Evolutionary conservation across 2,329 filamentous ascomycete genomes (phyloP).

Genomic region (Ascochyta viciae-villosae): DNA sequence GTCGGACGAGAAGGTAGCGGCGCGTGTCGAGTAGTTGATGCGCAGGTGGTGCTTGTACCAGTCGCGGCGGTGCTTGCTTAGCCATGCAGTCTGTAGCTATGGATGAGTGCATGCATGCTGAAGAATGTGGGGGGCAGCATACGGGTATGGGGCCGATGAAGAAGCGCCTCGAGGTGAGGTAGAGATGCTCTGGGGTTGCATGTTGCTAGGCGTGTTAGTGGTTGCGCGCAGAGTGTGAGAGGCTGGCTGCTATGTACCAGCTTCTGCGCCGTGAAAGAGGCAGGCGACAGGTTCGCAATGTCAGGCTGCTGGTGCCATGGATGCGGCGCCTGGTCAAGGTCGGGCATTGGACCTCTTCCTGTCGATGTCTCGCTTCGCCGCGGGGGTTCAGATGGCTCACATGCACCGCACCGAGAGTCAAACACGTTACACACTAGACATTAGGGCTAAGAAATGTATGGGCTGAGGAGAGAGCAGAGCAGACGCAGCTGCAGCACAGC

Average conservation of each 20-base stretch:
- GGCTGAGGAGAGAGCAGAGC: slow-evolving; percentile 15
- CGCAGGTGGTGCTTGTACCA: slow-evolving; percentile 65
- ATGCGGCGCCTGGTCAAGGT: slow-evolving; percentile 28
- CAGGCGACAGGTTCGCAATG: slow-evolving; percentile 49
- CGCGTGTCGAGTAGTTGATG: slow-evolving; percentile 53
- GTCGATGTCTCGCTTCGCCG: slow-evolving; percentile 22
- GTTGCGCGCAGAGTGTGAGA: background rate
- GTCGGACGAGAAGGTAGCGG: slow-evolving; percentile 61
- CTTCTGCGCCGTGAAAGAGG: slow-evolving; percentile 62
- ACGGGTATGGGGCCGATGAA: slow-evolving; percentile 70
- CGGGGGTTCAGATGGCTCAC: slow-evolving; percentile 21
- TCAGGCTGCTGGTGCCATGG: slow-evolving; percentile 46
- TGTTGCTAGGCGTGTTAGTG: slow-evolving; percentile 57
- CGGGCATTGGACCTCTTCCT: slow-evolving; percentile 39
- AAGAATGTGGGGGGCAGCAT: slow-evolving; percentile 20
- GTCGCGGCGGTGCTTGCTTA: slow-evolving; percentile 67
- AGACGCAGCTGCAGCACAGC: slow-evolving; percentile 23
- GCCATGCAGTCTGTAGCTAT: slow-evolving; percentile 61
- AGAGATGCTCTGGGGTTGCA: slow-evolving; percentile 66
- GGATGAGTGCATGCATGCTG: slow-evolving; percentile 21
- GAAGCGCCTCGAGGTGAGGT: slow-evolving; percentile 66
- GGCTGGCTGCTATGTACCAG: slow-evolving; percentile 49
- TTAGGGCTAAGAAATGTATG: slow-evolving; percentile 11
- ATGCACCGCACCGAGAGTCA: slow-evolving; percentile 20
- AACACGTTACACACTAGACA: slow-evolving; percentile 27